Conservation (phyloP, 345 rosid genomes). For the Gossypium thurberi region DNA sequence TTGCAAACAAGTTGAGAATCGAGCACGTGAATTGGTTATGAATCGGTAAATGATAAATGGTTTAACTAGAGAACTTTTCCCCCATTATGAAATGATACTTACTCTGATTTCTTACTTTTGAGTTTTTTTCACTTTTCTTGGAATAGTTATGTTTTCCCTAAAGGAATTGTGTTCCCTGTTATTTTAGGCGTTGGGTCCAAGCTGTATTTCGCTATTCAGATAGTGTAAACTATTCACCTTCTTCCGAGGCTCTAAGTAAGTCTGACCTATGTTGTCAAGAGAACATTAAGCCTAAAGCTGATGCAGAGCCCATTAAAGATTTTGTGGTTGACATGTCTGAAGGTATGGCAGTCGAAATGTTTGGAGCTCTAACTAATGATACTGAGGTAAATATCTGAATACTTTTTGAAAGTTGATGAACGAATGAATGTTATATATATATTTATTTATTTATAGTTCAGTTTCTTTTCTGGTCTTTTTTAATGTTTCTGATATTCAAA, state of each 20-base stretch:
- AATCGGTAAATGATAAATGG: conserved; percentile 41
- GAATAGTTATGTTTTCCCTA: neutral
- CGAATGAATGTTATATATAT: neutral
- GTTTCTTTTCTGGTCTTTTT: neutral
- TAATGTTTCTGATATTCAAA: neutral
- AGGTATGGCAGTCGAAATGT: conserved; percentile 73
- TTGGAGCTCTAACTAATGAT: conserved; percentile 47
- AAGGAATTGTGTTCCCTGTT: conserved; percentile 2
- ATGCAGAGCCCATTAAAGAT: conserved; percentile 23
- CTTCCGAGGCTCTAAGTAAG: conserved; percentile 21
- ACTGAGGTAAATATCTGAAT: conserved; percentile 43
- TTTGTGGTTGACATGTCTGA: conserved; percentile 69
- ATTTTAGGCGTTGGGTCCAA: conserved; percentile 82
- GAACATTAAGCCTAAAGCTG: conserved; percentile 14
- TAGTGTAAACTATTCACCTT: conserved; percentile 10
- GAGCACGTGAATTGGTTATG: conserved; percentile 79
- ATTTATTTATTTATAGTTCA: neutral
- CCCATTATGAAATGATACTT: neutral
- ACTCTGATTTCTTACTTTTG: neutral
- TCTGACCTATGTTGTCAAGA: conserved; percentile 23
- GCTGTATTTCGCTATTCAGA: conserved; percentile 54
- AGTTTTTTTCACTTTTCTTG: neutral
- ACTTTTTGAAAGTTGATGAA: neutral
- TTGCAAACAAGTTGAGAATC: conserved; percentile 92
- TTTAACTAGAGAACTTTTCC: neutral